Evolutionary conservation across 352 stramenopile species (phyloP).

Genomic region (Phytopythium mirpurense): DNA sequence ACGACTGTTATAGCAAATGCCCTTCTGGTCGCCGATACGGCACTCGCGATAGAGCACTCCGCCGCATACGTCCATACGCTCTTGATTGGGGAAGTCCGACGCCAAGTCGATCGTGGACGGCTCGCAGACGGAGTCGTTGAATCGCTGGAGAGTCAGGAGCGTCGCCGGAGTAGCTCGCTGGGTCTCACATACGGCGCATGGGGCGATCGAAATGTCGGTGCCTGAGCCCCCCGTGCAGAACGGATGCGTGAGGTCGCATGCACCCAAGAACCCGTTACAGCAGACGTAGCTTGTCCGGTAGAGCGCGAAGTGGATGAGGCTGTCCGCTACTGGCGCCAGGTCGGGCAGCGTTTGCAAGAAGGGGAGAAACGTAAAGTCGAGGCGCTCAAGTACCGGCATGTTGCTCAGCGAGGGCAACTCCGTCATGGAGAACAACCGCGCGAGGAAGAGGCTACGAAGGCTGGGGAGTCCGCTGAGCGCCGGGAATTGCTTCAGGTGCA

Average conservation of each 20-base stretch:
- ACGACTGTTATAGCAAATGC: slow-evolving; percentile 22
- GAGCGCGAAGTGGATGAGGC: background rate
- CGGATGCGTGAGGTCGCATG: slow-evolving; percentile 4
- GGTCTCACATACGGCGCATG: no score
- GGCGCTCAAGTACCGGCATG: no score
- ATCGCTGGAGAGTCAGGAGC: no score
- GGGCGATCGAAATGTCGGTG: no score
- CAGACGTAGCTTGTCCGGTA: slow-evolving; percentile 2
- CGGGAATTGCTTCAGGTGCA: no score
- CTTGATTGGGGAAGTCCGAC: background rate
- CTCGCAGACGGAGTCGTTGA: background rate
- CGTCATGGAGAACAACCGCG: no score
- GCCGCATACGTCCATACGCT: slow-evolving; percentile 11
- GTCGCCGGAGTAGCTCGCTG: no score
- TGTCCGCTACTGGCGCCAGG: background rate
- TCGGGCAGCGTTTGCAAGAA: background rate
- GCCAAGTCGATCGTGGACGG: background rate
- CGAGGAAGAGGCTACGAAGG: no score
- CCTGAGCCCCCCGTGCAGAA: no score
- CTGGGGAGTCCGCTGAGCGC: no score
- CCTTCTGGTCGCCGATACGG: background rate
- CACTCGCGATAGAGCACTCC: slow-evolving; percentile 20
- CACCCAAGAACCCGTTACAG: slow-evolving; percentile 18
- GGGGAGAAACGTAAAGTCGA: no score
- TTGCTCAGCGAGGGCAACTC: no score